These are phyloP conservation scores for Collybia mongolica DNA, from an alignment of 768 basidiomycete genomes.

Conservation along the genomic window DNA sequence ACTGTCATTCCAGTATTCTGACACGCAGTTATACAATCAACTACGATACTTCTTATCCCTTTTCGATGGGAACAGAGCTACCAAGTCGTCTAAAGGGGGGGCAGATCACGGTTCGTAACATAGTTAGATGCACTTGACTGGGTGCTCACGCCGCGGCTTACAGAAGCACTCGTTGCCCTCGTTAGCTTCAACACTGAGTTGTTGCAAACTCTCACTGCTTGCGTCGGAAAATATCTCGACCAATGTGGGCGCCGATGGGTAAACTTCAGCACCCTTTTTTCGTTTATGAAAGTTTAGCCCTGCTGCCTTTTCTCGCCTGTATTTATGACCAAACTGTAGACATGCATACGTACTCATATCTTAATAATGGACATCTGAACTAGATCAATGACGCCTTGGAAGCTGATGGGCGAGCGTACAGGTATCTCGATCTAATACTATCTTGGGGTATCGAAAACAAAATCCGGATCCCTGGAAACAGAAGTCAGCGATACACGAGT, in stretches of 20 bases:
- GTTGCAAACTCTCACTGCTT: slow-evolving; percentile 49
- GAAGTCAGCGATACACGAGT: neutral
- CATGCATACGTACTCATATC: too few relatives aligned
- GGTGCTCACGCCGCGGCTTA: neutral
- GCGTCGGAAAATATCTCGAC: slow-evolving; percentile 80
- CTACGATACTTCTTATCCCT: slow-evolving; percentile 78
- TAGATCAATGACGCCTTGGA: too few relatives aligned
- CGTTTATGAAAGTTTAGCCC: slow-evolving; percentile 65
- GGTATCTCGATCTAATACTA: slow-evolving; percentile 15
- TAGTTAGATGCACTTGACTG: neutral
- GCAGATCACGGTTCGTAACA: slow-evolving; percentile 34
- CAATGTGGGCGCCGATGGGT: slow-evolving; percentile 91
- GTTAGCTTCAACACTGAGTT: slow-evolving; percentile 46
- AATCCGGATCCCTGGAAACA: slow-evolving; percentile 24
- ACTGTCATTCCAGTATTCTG: slow-evolving; percentile 9
- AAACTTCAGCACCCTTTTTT: slow-evolving; percentile 75
- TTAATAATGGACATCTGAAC: too few relatives aligned
- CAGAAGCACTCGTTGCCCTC: slow-evolving; percentile 59
- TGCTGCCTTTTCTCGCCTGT: neutral
- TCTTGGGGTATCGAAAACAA: slow-evolving; percentile 29
- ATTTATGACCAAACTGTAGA: too few relatives aligned
- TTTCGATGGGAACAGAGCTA: slow-evolving; percentile 70
- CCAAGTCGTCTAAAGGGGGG: slow-evolving; percentile 48
- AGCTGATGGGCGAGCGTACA: too few relatives aligned
- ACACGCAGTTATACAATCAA: slow-evolving; percentile 85